Evolutionary conservation across 73 alveolate species (phyloP), one percentile per base, ranked within the genome.

Genomic region (Durusdinium trenchii): DNA sequence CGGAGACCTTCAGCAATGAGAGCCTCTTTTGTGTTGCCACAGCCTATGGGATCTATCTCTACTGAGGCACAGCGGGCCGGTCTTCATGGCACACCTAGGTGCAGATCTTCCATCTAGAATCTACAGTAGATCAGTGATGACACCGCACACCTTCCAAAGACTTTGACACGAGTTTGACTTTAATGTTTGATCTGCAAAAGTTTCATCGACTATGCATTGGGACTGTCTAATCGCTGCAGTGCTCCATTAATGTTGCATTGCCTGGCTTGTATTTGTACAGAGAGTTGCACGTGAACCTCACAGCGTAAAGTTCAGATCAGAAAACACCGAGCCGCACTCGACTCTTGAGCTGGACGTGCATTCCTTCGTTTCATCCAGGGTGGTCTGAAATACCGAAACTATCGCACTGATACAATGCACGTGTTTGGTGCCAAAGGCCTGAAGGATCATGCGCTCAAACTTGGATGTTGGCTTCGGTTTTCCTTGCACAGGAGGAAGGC

Each of bases 21-120:
- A 92, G 98, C 98, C 98, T 92, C 64, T 92, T 92, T 40, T 92
- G 98, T 42, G 98, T 92, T 38, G 98, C 98, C 35, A 92, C 98
- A 5, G 98, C 98, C 3, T 92, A 92, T 36, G 98, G 98, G 7
- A 91, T 73, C 84, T 86, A 86, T 57, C 73, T 86, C 45, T 86
- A 86, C 95, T 86, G 95, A 86, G 95, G 73, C 75, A 52, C 9
- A 6, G 45, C 38, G 60, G 42, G 61, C 16, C 62, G 46, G 89
- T 62, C 69, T 81, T 64, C 46, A 81, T 81, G 50, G 91, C 69
- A 14, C 12, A 18, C 10, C 30, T 81, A 50, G 26, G 3, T 30
- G 67, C 91, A 81, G 91, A 81, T 81, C 91, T n/a, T n/a, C n/a
- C n/a, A n/a, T n/a, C n/a, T n/a, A 14, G 6, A 45, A 45, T 6